Evolutionary conservation across 768 basidiomycete species (phyloP).

Genomic region (Fibroporia radiculosa): DNA sequence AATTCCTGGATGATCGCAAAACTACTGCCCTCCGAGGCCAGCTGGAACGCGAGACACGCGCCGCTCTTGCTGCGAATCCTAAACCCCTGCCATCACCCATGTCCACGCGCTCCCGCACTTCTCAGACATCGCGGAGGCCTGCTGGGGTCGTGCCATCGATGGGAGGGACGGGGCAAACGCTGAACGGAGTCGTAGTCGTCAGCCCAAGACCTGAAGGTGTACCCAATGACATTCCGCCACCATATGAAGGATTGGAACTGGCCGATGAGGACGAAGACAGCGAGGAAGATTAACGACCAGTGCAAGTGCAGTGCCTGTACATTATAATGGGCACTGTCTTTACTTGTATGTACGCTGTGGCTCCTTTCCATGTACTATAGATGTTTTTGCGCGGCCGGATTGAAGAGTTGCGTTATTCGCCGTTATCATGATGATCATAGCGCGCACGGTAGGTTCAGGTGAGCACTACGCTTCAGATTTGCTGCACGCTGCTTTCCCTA

Average conservation of each 20-base stretch:
- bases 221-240: background rate
- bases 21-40: conserved; percentile 45
- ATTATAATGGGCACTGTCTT: no score
- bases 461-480: no score
- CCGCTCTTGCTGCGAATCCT: conserved; percentile 1
- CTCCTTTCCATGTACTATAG: no score
- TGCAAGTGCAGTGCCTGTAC: no score
- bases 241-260: background rate
- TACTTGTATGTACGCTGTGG: no score
- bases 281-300: conserved; percentile 1
- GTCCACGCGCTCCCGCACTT: background rate
- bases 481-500: no score
- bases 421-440: no score
- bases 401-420: no score
- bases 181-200: background rate
- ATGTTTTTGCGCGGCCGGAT: no score
- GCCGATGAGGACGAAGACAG: background rate
- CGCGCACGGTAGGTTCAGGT: no score
- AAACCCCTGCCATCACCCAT: conserved; percentile 5
- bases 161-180: background rate
- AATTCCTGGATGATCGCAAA: conserved; percentile 73
- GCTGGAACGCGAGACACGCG: conserved; percentile 34
- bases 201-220: no score
- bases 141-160: background rate
- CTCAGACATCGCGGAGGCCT: conserved; percentile 1